Percentiles rank a stretch among this genome's conserved stretches.
phyloP scores from a whole-genome alignment of 2,329 filamentous ascomycete genomes.

The Venturia effusa region DNA sequence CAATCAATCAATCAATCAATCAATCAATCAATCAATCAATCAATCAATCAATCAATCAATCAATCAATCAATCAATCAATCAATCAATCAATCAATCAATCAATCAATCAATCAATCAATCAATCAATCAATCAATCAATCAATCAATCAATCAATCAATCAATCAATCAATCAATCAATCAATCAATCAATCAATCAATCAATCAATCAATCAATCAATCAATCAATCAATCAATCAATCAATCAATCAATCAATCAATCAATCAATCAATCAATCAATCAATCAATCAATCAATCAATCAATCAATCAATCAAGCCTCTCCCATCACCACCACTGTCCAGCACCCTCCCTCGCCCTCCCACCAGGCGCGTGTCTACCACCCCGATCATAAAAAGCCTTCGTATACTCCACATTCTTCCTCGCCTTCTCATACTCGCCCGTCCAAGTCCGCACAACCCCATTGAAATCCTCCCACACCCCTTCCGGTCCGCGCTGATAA shows the following conservation, averaged over 20 bases:
- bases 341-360: not conserved
- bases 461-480: conserved; percentile 49
- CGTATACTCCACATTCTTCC: not conserved
- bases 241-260: not conserved
- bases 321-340: conserved; percentile 3
- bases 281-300: not conserved
- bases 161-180: not conserved
- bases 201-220: not conserved
- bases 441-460: conserved; percentile 11
- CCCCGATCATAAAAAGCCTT: conserved; percentile 2
- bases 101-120: not conserved
- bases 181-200: not conserved
- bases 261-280: not conserved
- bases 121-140: not conserved
- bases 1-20: not conserved
- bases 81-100: not conserved
- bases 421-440: conserved; percentile 5
- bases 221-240: not conserved
- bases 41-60: not conserved
- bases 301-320: not conserved
- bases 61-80: not conserved
- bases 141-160: not conserved
- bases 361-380: not conserved
- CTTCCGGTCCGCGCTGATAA: conserved; percentile 52
- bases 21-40: not conserved